Percentiles rank a stretch among this genome's conserved stretches.
Evolutionary conservation across 2,329 filamentous ascomycete genomes (phyloP).

Genomic region (Amylocarpus encephaloides): DNA sequence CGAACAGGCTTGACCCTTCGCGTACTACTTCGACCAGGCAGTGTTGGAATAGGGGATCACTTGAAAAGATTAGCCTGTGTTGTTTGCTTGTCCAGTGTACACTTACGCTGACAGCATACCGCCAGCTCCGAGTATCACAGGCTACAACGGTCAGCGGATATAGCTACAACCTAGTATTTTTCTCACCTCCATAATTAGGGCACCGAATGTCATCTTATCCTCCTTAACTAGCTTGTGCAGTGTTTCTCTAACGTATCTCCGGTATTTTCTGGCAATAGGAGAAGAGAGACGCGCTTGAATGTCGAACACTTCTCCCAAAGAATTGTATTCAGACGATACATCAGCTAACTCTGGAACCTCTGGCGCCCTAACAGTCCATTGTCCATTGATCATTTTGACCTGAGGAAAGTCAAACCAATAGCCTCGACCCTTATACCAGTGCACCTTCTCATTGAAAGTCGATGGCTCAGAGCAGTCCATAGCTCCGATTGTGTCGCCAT

Average conservation of each 20-base stretch:
- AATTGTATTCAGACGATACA: constrained; percentile 23
- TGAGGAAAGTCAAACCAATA: constrained; percentile 77
- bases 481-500: constrained; percentile 81
- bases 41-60: constrained; percentile 75
- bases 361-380: constrained; percentile 50
- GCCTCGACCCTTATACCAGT: constrained; percentile 77
- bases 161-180: not conserved
- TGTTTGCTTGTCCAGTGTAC: not conserved
- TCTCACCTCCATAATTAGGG: constrained; percentile 61
- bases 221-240: constrained; percentile 46
- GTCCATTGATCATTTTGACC: constrained; percentile 58
- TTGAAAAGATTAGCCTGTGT: constrained; percentile 28
- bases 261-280: constrained; percentile 47
- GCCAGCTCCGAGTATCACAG: constrained; percentile 72
- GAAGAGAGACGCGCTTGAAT: constrained; percentile 42
- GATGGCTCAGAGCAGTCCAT: constrained; percentile 81
- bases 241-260: constrained; percentile 49
- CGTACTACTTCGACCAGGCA: constrained; percentile 64
- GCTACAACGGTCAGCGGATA: constrained; percentile 30
- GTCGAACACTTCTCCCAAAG: constrained; percentile 55
- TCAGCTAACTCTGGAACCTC: constrained; percentile 17
- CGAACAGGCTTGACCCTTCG: constrained; percentile 36
- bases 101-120: constrained; percentile 75
- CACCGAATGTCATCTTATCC: constrained; percentile 63
- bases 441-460: constrained; percentile 73